Evolutionary conservation across 352 stramenopile genomes (phyloP).

Genomic region (Phytophthora pluvialis): DNA sequence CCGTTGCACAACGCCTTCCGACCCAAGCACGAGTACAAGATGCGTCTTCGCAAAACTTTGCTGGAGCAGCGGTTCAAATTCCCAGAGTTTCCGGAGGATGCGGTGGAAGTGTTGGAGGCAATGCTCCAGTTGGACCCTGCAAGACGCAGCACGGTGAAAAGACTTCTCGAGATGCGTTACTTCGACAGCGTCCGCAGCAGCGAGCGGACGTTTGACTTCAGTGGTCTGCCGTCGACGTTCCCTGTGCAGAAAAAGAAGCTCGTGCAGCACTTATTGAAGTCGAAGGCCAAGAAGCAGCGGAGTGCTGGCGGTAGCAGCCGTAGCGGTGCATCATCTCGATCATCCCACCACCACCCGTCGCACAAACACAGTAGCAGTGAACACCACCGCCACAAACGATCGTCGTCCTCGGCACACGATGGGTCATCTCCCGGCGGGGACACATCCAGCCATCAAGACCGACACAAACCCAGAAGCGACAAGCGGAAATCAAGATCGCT

Average conservation of each 20-base stretch:
- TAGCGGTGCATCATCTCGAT: slow-evolving; percentile 14
- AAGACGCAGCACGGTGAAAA: slow-evolving; percentile 55
- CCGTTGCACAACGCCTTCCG: slow-evolving; percentile 59
- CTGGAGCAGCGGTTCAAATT: slow-evolving; percentile 64
- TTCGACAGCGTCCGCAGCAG: slow-evolving; percentile 54
- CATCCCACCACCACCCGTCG: slow-evolving; percentile 29
- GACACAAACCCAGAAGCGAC: slow-evolving; percentile 32
- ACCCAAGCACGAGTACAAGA: slow-evolving; percentile 80
- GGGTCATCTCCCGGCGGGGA: slow-evolving; percentile 17
- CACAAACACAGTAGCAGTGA: slow-evolving; percentile 35
- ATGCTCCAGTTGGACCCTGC: slow-evolving; percentile 82
- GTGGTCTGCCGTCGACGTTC: slow-evolving; percentile 53
- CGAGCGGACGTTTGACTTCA: slow-evolving; percentile 51
- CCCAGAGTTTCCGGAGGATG: slow-evolving; percentile 59
- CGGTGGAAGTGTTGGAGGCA: slow-evolving; percentile 66
- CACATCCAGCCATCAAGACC: slow-evolving; percentile 32
- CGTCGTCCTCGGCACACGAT: slow-evolving; percentile 27
- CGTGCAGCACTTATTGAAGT: slow-evolving; percentile 54
- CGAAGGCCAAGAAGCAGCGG: slow-evolving; percentile 48
- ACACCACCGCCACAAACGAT: slow-evolving; percentile 35
- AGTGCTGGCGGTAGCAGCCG: slow-evolving; percentile 21
- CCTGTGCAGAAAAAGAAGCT: slow-evolving; percentile 65
- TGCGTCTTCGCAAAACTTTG: slow-evolving; percentile 82
- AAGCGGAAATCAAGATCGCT: slow-evolving; percentile 38
- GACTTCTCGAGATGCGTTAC: slow-evolving; percentile 63